Conservation (phyloP, 192 early-diverging fungal genomes). For the Chytriomyces sp. region DNA sequence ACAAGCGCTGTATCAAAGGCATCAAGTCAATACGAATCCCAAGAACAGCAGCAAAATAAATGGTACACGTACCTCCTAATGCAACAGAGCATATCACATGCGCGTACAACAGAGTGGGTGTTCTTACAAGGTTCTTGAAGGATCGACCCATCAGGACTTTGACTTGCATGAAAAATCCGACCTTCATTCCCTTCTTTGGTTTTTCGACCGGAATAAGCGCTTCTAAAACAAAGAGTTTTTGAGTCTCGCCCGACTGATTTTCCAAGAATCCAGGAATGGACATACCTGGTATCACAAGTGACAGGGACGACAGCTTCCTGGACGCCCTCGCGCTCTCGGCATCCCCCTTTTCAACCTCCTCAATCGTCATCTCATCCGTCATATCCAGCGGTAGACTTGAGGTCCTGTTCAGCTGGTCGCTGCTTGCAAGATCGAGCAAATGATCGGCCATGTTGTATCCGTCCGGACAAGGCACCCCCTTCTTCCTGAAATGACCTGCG, state of each 20-base stretch:
- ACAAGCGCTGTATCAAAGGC: conserved; percentile 49
- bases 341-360: conserved; percentile 18
- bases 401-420: neutral
- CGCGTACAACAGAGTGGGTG: conserved; percentile 75
- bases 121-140: conserved; percentile 82
- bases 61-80: conserved; percentile 57
- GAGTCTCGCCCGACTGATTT: neutral
- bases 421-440: conserved; percentile 62
- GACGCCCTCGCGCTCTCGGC: neutral
- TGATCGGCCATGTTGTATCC: conserved; percentile 78
- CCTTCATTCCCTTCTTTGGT: conserved; percentile 34
- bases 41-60: neutral
- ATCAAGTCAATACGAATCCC: neutral
- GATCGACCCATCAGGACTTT: conserved; percentile 74
- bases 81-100: conserved; percentile 75
- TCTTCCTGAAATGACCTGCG: conserved; percentile 53
- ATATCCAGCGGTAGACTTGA: neutral
- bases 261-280: neutral
- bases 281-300: neutral
- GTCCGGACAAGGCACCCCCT: conserved; percentile 67
- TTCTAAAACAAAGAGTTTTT: neutral
- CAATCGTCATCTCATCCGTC: neutral
- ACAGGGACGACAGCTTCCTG: neutral
- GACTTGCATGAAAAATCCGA: conserved; percentile 70
- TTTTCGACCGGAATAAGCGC: conserved; percentile 15